These are phyloP conservation scores for Leccinum incarnatum DNA, from an alignment of 768 basidiomycete species.

Conservation along the genomic window DNA sequence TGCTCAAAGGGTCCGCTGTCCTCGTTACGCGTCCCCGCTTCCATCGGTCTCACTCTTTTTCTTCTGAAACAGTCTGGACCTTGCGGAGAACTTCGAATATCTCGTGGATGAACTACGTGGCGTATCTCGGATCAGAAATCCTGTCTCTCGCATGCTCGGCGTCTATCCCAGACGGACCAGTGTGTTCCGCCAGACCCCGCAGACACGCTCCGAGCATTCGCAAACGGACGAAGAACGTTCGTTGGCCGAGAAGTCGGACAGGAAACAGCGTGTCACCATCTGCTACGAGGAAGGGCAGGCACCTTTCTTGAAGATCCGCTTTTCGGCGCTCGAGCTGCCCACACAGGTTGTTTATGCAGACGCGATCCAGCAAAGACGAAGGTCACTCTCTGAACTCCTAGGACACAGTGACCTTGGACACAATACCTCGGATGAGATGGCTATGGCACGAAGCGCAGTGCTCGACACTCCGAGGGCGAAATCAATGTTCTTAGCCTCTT, in stretches of 20 bases:
- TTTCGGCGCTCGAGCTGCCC: constrained; percentile 49
- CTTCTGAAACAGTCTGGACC: constrained; percentile 43
- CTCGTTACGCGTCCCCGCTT: not conserved
- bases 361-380: constrained; percentile 13
- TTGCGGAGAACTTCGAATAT: constrained; percentile 50
- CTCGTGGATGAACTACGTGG: constrained; percentile 40
- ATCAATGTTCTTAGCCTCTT: constrained; percentile 7
- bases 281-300: constrained; percentile 41
- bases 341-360: constrained; percentile 16
- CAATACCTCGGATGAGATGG: constrained; percentile 12
- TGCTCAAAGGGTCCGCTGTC: constrained; percentile 62
- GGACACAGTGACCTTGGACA: constrained; percentile 1
- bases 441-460: not conserved
- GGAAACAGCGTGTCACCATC: constrained; percentile 50
- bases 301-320: constrained; percentile 54
- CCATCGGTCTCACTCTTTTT: not conserved
- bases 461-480: constrained; percentile 10
- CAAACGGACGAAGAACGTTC: constrained; percentile 4
- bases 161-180: constrained; percentile 50
- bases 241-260: constrained; percentile 1
- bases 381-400: constrained; percentile 11
- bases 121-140: constrained; percentile 19
- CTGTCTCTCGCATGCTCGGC: constrained; percentile 45
- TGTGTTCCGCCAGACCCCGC: constrained; percentile 55
- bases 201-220: constrained; percentile 28